Conservation (phyloP, 345 rosid genomes). For the Populus deltoides region DNA sequence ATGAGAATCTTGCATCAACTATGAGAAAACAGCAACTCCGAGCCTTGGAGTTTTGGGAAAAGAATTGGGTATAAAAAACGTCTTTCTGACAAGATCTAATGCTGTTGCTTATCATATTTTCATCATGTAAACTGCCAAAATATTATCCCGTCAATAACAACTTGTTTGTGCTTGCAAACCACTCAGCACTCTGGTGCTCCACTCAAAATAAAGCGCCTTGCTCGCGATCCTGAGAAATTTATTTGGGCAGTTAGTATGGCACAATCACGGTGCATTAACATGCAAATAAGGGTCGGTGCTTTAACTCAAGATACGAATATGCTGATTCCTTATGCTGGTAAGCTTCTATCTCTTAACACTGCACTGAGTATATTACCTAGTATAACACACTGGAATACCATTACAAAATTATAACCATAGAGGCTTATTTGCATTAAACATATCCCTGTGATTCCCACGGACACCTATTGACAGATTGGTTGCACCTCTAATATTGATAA, state of each 20-base stretch:
- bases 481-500: no score
- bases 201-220: constrained; percentile 86
- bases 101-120: not conserved
- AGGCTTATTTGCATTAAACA: not conserved
- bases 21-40: constrained; percentile 70
- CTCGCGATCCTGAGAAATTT: constrained; percentile 73
- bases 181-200: constrained; percentile 75
- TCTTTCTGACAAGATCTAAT: constrained; percentile 6
- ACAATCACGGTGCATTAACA: constrained; percentile 75
- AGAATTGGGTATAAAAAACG: constrained; percentile 66
- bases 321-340: constrained; percentile 95
- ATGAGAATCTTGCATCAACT: constrained; percentile 67
- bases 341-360: constrained; percentile 5
- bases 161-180: constrained; percentile 4
- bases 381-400: no score
- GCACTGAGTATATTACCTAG: not conserved
- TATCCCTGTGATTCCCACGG: not conserved
- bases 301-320: constrained; percentile 81
- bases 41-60: constrained; percentile 78
- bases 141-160: constrained; percentile 11
- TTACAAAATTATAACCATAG: not conserved
- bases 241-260: constrained; percentile 84
- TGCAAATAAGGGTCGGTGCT: constrained; percentile 81
- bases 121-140: not conserved
- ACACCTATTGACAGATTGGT: no score